Evolutionary conservation across 2,329 filamentous ascomycete species (phyloP).

Genomic region (Teratosphaeria gauchensis): DNA sequence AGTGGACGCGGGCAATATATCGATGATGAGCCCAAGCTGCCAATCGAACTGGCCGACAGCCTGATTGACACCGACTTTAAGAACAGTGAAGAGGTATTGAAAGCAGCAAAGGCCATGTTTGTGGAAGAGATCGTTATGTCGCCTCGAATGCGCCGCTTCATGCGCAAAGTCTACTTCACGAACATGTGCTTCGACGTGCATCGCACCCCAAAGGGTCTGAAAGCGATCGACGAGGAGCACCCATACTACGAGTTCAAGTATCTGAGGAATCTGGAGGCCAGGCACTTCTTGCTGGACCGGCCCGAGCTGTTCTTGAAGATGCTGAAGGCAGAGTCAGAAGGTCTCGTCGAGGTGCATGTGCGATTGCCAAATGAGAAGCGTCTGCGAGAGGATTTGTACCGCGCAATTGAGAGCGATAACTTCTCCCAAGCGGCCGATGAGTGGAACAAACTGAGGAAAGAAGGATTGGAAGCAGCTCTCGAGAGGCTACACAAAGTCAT

Average conservation of each 20-base stretch:
- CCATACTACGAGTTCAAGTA: constrained; percentile 99
- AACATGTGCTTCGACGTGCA: constrained; percentile 77
- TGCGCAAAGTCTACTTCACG: constrained; percentile 74
- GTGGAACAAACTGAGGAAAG: constrained; percentile 82
- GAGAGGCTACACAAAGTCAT: constrained; percentile 75
- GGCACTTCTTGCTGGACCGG: constrained; percentile 62
- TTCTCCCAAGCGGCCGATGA: constrained; percentile 89
- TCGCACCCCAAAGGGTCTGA: constrained; percentile 86
- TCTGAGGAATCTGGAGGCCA: constrained; percentile 66
- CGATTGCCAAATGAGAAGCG: constrained; percentile 64
- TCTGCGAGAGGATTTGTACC: constrained; percentile 67
- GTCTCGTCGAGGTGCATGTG: constrained; percentile 76
- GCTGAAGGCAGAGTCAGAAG: constrained; percentile 93
- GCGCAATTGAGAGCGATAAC: constrained; percentile 86
- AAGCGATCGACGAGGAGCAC: constrained; percentile 88
- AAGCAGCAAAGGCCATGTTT: constrained; percentile 76
- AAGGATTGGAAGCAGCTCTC: constrained; percentile 73
- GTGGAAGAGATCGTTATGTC: constrained; percentile 82
- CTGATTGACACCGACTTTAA: constrained; percentile 63
- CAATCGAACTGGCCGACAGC: constrained; percentile 78
- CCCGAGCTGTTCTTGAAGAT: constrained; percentile 93
- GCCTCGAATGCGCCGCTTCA: constrained; percentile 79
- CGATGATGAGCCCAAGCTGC: constrained; percentile 71
- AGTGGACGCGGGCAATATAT: constrained; percentile 70
- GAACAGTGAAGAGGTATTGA: constrained; percentile 65